These are phyloP conservation scores for Pythium monospermum DNA, from an alignment of 352 stramenopile genomes.

Conservation along the genomic window DNA sequence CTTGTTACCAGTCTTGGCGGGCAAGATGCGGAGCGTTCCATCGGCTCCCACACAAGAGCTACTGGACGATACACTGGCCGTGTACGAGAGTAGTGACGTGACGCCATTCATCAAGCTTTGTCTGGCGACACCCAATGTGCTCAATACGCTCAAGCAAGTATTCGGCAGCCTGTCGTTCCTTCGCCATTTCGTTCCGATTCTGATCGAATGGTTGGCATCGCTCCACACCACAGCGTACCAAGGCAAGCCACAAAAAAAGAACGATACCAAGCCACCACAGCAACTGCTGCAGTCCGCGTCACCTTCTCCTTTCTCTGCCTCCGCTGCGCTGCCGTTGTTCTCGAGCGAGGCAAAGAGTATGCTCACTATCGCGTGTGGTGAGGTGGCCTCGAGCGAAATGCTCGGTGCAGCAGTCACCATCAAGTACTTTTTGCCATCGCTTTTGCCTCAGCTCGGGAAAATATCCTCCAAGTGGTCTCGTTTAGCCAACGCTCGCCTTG, in stretches of 20 bases:
- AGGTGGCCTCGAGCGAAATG: conserved; percentile 44
- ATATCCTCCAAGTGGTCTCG: conserved; percentile 54
- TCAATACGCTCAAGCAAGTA: conserved; percentile 20
- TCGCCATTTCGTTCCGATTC: conserved; percentile 47
- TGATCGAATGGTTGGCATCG: conserved; percentile 63
- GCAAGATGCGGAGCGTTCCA: conserved; percentile 40
- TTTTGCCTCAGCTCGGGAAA: conserved; percentile 55
- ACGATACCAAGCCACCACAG: neutral
- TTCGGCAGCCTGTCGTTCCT: conserved; percentile 49
- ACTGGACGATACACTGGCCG: conserved; percentile 37
- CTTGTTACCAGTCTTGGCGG: conserved; percentile 38
- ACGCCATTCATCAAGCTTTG: conserved; percentile 33
- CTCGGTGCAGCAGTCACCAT: conserved; percentile 49
- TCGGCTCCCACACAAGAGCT: conserved; percentile 26
- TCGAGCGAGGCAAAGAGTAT: conserved; percentile 37
- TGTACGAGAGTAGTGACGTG: conserved; percentile 57
- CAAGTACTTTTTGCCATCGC: conserved; percentile 52
- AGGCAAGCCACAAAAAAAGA: conserved; percentile 3
- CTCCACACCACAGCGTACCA: conserved; percentile 14
- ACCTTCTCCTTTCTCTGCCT: too few relatives aligned
- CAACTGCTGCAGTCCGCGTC: too few relatives aligned
- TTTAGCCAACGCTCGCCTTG: conserved; percentile 32
- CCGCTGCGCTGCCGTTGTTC: conserved; percentile 38
- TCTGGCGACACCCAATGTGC: conserved; percentile 41
- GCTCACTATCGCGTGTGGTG: conserved; percentile 37